phyloP scores from a whole-genome alignment of 768 basidiomycete genomes.

The Fistulinella prunicolor region DNA sequence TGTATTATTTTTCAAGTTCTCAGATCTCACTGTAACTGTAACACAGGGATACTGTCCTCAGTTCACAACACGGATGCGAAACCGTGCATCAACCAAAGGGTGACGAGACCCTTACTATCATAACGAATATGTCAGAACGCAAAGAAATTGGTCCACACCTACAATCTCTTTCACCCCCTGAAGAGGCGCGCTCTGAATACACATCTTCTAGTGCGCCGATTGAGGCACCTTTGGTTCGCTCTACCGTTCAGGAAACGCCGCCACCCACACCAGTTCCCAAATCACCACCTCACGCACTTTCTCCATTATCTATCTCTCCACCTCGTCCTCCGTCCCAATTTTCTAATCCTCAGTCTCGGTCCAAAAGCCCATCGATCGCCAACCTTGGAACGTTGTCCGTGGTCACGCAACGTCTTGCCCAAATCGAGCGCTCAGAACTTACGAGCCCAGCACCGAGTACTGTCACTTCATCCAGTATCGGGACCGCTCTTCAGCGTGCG shows the following conservation, averaged over 20 bases:
- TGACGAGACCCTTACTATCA: constrained; percentile 9
- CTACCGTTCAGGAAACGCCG: background rate
- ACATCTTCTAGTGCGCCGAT: constrained; percentile 23
- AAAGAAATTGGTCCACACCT: background rate
- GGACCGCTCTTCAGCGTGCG: constrained; percentile 25
- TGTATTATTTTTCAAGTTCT: too few species aligned
- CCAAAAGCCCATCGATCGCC: constrained; percentile 56
- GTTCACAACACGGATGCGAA: constrained; percentile 29
- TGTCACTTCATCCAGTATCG: constrained; percentile 20
- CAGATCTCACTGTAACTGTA: background rate
- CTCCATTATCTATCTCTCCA: constrained; percentile 22
- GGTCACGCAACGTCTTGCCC: constrained; percentile 62
- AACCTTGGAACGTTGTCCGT: constrained; percentile 61
- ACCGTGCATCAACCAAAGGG: background rate
- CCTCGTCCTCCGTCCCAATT: constrained; percentile 26
- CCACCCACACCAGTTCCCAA: constrained; percentile 29
- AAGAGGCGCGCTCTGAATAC: constrained; percentile 26
- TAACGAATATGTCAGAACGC: constrained; percentile 12
- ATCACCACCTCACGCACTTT: constrained; percentile 20
- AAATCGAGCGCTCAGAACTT: constrained; percentile 43
- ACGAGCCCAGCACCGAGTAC: constrained; percentile 17
- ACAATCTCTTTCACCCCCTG: constrained; percentile 12
- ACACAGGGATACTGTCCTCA: constrained; percentile 58
- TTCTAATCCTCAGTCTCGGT: constrained; percentile 27
- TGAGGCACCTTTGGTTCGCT: constrained; percentile 1